Conservation (phyloP, 371 early-diverging fungal species). For the Saksenaea oblongispora region DNA sequence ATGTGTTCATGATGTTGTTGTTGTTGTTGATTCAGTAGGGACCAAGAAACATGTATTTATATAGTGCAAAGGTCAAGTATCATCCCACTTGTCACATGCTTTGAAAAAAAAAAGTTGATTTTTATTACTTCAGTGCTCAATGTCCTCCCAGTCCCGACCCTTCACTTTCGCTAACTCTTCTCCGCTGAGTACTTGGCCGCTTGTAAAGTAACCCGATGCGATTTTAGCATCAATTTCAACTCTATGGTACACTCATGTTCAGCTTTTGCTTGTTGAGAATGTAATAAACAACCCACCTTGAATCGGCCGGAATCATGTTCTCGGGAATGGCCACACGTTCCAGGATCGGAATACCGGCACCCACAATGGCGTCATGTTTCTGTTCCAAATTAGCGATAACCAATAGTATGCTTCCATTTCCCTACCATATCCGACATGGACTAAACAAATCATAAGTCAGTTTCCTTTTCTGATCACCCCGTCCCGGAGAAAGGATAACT, state of each 20-base stretch:
- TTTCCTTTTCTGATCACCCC: constrained; percentile 39
- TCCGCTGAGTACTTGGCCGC: constrained; percentile 57
- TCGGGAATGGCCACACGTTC: constrained; percentile 92
- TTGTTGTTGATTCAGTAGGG: background rate
- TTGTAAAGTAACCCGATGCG: constrained; percentile 92
- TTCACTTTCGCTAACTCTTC: constrained; percentile 68
- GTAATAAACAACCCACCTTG: constrained; percentile 44
- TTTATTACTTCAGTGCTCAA: constrained; percentile 52
- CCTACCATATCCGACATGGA: constrained; percentile 85
- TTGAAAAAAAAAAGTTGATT: background rate
- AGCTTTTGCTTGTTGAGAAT: background rate
- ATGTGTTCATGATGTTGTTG: background rate
- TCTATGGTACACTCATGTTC: constrained; percentile 21
- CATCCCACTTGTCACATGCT: background rate
- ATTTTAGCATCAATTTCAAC: constrained; percentile 98
- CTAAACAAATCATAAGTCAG: constrained; percentile 20
- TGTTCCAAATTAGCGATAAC: constrained; percentile 12
- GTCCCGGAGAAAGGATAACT: constrained; percentile 26
- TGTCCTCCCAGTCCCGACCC: constrained; percentile 85
- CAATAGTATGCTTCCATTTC: background rate
- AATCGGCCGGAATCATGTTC: constrained; percentile 88
- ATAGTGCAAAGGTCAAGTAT: background rate
- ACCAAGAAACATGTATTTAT: background rate
- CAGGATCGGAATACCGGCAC: constrained; percentile 87
- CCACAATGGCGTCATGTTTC: constrained; percentile 95